phyloP scores from a whole-genome alignment of 495 filamentous ascomycete species.

The Aspergillus coremiiformis region DNA sequence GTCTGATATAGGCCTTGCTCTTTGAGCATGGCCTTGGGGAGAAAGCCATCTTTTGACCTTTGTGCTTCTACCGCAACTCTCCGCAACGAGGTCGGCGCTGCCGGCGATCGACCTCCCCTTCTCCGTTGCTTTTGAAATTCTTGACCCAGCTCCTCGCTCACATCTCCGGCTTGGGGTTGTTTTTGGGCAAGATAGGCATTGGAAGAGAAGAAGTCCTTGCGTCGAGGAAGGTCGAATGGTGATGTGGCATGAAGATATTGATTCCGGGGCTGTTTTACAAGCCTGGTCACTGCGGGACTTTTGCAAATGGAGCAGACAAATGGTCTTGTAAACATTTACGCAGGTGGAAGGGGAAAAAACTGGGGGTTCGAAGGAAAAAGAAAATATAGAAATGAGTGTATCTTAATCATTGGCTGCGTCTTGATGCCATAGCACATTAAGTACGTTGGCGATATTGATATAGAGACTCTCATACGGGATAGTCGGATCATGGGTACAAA shows the following conservation, averaged over 20 bases:
- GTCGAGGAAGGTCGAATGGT: conserved; percentile 26
- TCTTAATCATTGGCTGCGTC: not conserved
- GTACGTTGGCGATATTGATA: too few relatives aligned
- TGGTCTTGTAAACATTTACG: conserved; percentile 32
- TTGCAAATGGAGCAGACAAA: conserved; percentile 30
- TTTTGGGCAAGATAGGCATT: conserved; percentile 37
- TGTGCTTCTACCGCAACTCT: conserved; percentile 55
- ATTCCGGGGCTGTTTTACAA: conserved; percentile 21
- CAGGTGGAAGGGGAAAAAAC: not conserved
- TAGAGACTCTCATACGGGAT: too few relatives aligned
- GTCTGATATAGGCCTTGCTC: conserved; percentile 39
- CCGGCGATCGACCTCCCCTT: conserved; percentile 38
- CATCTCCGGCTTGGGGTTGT: conserved; percentile 18
- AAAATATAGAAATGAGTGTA: conserved; percentile 4
- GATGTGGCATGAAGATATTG: conserved; percentile 38
- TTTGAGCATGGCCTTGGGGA: conserved; percentile 31
- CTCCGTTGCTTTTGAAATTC: conserved; percentile 36
- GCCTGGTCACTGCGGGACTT: conserved; percentile 16
- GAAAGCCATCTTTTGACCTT: conserved; percentile 45
- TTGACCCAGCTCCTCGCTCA: conserved; percentile 10
- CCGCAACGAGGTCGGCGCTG: conserved; percentile 48
- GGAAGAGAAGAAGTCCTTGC: conserved; percentile 46
- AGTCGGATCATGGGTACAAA: too few relatives aligned
- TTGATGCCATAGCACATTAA: too few relatives aligned
- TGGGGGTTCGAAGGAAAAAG: not conserved